phyloP scores from a whole-genome alignment of 441 rosid species.

The Adansonia grandidieri region DNA sequence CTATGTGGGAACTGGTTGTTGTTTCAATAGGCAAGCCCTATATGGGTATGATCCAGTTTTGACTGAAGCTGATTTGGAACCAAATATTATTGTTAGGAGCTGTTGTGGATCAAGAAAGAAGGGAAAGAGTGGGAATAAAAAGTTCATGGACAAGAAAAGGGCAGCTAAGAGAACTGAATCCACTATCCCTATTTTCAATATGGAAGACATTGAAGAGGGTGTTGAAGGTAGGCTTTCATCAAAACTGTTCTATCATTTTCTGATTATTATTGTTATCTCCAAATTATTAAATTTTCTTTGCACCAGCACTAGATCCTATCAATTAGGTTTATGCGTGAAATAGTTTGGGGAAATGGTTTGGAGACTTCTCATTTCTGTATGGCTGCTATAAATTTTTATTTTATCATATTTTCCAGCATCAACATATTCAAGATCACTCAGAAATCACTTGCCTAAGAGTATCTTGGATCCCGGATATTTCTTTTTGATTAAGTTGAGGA shows the following conservation, averaged over 20 bases:
- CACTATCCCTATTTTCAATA: constrained; percentile 91
- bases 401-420: background rate
- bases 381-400: background rate
- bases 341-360: background rate
- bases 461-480: background rate
- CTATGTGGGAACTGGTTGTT: constrained; percentile 96
- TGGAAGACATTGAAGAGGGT: constrained; percentile 98
- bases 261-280: background rate
- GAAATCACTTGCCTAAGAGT: background rate
- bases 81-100: constrained; percentile 89
- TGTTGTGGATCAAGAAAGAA: constrained; percentile 97
- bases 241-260: background rate
- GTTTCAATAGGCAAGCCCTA: constrained; percentile 94
- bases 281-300: background rate
- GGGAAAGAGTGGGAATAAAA: constrained; percentile 66
- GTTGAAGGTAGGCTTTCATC: constrained; percentile 74
- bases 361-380: background rate
- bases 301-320: background rate
- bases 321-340: background rate
- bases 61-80: constrained; percentile 91
- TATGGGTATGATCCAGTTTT: constrained; percentile 98
- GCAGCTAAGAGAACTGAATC: constrained; percentile 91
- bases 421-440: background rate
- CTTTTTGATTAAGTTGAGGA: constrained; percentile 10
- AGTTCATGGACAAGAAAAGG: constrained; percentile 72